These are phyloP conservation scores for Tarenaya hassleriana DNA, from an alignment of 345 rosid genomes.

Conservation along the genomic window DNA sequence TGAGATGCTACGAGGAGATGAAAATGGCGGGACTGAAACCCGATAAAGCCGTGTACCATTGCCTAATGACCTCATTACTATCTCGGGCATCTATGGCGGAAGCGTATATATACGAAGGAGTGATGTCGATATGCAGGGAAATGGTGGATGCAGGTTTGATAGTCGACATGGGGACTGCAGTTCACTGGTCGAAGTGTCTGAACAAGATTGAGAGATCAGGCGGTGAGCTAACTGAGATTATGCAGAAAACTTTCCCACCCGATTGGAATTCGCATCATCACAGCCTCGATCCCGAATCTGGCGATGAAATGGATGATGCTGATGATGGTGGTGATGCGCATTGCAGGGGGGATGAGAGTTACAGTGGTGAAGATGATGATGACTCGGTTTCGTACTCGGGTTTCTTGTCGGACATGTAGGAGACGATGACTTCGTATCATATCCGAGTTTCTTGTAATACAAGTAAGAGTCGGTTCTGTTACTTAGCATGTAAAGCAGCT, in stretches of 20 bases:
- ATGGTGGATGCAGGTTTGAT: slow-evolving; percentile 67
- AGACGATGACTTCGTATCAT: no score
- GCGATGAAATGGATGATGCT: slow-evolving; percentile 29
- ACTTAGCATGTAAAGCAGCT: no score
- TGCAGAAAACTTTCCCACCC: slow-evolving; percentile 93
- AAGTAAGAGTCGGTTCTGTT: no score
- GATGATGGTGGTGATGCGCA: slow-evolving; percentile 23
- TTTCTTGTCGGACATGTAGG: slow-evolving; percentile 25
- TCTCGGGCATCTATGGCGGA: slow-evolving; percentile 82
- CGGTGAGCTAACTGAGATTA: slow-evolving; percentile 79
- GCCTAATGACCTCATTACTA: slow-evolving; percentile 75
- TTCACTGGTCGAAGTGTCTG: slow-evolving; percentile 80
- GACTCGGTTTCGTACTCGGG: slow-evolving; percentile 21
- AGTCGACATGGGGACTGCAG: slow-evolving; percentile 94
- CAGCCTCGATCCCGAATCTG: slow-evolving; percentile 30
- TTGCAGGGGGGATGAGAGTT: no score
- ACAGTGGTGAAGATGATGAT: slow-evolving; percentile 23
- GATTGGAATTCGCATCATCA: slow-evolving; percentile 63
- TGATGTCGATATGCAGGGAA: slow-evolving; percentile 56
- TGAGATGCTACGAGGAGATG: slow-evolving; percentile 78
- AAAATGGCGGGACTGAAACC: slow-evolving; percentile 70
- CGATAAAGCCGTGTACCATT: slow-evolving; percentile 83
- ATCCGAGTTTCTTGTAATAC: no score
- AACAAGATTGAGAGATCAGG: slow-evolving; percentile 82
- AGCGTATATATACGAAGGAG: slow-evolving; percentile 54